Percentiles rank a stretch among this genome's conserved stretches.
These are phyloP conservation scores for Datura wrightii DNA, from an alignment of 257 asterid genomes.

Conservation along the genomic window DNA sequence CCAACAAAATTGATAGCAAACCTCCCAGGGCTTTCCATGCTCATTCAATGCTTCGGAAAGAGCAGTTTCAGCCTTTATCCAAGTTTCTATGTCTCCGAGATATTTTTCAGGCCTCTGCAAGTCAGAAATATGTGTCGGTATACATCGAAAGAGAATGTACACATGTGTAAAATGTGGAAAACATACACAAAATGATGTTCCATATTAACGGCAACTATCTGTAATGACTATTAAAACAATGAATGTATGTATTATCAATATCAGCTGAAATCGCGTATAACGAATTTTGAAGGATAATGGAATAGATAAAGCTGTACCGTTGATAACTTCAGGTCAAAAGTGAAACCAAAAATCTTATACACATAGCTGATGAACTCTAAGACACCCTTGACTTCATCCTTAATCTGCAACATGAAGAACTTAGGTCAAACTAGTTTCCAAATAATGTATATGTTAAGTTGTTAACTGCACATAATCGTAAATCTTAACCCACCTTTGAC, in stretches of 20 bases:
- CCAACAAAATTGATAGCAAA: slow-evolving; percentile 39
- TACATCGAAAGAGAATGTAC: neutral
- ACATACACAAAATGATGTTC: neutral
- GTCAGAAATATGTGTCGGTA: slow-evolving; percentile 22
- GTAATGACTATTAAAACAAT: neutral
- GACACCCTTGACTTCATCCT: slow-evolving; percentile 94
- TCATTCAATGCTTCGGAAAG: slow-evolving; percentile 88
- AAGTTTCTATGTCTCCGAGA: slow-evolving; percentile 77
- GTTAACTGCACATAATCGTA: slow-evolving; percentile 23
- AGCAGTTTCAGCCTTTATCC: slow-evolving; percentile 94
- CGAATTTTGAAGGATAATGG: neutral
- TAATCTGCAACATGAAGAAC: slow-evolving; percentile 59
- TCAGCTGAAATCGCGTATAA: neutral
- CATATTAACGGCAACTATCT: neutral
- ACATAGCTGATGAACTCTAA: slow-evolving; percentile 78
- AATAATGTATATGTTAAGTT: neutral
- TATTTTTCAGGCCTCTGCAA: slow-evolving; percentile 93
- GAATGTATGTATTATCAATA: neutral
- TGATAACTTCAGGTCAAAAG: slow-evolving; percentile 90
- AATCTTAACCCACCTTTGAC: slow-evolving; percentile 67
- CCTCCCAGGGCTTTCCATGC: slow-evolving; percentile 98
- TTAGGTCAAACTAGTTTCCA: slow-evolving; percentile 34
- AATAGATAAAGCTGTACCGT: slow-evolving; percentile 61
- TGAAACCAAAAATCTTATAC: slow-evolving; percentile 86
- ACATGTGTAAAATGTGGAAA: neutral